Percentiles rank a stretch among this genome's conserved stretches.
Conservation (phyloP, 352 stramenopile genomes). For the Blastocystis sp. region DNA sequence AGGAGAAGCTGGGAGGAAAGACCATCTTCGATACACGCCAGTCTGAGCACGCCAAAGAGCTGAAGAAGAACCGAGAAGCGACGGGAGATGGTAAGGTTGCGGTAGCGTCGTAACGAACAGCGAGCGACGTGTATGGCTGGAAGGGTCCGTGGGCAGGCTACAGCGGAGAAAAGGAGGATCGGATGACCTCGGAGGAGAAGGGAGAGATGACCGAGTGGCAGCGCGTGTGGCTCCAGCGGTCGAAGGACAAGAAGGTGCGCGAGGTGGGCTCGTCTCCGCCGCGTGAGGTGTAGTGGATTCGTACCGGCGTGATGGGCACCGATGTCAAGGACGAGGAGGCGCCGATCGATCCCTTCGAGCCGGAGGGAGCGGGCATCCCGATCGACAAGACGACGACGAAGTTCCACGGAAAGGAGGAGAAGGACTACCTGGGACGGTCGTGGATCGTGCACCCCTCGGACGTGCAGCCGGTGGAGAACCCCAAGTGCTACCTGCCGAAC, state of each 20-base stretch:
- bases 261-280: background rate
- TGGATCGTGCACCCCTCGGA: slow-evolving; percentile 89
- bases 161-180: slow-evolving; percentile 55
- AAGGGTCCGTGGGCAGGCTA: slow-evolving; percentile 70
- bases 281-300: slow-evolving; percentile 40
- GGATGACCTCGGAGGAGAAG: slow-evolving; percentile 67
- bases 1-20: slow-evolving; percentile 62
- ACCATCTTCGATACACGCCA: slow-evolving; percentile 63
- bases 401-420: slow-evolving; percentile 89
- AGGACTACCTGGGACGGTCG: slow-evolving; percentile 92
- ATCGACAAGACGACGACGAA: slow-evolving; percentile 74
- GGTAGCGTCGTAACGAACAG: background rate
- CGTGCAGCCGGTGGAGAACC: slow-evolving; percentile 82
- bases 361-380: slow-evolving; percentile 57
- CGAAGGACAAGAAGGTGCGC: slow-evolving; percentile 58
- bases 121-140: slow-evolving; percentile 39
- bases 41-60: slow-evolving; percentile 42
- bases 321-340: slow-evolving; percentile 23
- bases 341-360: slow-evolving; percentile 48
- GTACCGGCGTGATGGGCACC: slow-evolving; percentile 1
- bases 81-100: slow-evolving; percentile 21
- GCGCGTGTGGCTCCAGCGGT: slow-evolving; percentile 21
- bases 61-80: slow-evolving; percentile 14
- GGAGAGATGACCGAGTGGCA: slow-evolving; percentile 74
- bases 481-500: slow-evolving; percentile 95